Percentiles rank a stretch among this genome's conserved stretches.
phyloP scores from a whole-genome alignment of 75 land plant species.

The Isoetes taiwanensis region DNA sequence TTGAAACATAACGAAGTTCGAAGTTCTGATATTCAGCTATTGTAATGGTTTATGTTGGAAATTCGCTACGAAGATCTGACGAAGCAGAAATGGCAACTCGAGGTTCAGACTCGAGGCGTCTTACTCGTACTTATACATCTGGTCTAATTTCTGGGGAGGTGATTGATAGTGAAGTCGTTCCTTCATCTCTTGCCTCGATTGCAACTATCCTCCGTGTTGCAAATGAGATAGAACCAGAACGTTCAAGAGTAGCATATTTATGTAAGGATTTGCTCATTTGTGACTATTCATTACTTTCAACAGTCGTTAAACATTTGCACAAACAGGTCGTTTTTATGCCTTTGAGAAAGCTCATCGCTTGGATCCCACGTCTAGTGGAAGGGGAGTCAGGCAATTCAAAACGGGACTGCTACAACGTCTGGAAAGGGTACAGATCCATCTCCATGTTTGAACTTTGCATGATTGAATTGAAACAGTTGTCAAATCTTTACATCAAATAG shows the following conservation, averaged over 20 bases:
- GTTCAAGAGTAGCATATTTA: neutral
- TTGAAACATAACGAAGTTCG: too few species aligned
- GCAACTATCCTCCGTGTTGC: slow-evolving; percentile 4
- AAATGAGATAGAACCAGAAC: neutral
- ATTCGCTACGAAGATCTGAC: too few species aligned
- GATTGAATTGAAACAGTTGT: too few species aligned
- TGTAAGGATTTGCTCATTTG: neutral
- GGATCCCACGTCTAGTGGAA: neutral
- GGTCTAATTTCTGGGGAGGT: neutral
- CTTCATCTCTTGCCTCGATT: neutral
- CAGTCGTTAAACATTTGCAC: neutral
- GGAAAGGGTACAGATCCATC: too few species aligned
- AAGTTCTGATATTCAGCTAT: too few species aligned
- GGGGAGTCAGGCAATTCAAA: neutral
- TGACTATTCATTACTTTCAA: neutral
- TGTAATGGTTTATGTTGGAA: too few species aligned
- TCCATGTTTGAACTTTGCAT: too few species aligned
- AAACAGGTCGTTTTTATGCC: slow-evolving; percentile 2
- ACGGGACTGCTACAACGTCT: neutral
- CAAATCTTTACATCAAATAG: too few species aligned
- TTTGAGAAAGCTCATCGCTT: slow-evolving; percentile 1
- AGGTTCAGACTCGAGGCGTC: too few species aligned
- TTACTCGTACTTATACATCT: neutral
- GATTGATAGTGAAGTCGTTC: slow-evolving; percentile 1
- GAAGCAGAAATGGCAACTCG: too few species aligned